Evolutionary conservation across 805 yeast genomes (phyloP).

Genomic region (Torulaspora microellipsoides): DNA sequence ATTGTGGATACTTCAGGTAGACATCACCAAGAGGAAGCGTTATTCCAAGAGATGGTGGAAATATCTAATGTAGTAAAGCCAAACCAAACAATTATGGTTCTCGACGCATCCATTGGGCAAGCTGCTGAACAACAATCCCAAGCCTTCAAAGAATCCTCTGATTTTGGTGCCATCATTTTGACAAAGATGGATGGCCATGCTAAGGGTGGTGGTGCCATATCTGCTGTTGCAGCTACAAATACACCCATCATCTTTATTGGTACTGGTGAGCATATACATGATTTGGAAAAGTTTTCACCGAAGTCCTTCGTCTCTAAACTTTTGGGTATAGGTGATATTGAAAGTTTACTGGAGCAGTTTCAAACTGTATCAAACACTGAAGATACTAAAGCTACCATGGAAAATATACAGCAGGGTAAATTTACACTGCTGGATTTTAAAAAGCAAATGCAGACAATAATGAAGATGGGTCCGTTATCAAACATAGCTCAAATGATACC

Average conservation of each 20-base stretch:
- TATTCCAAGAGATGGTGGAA: conserved; percentile 92
- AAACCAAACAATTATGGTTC: conserved; percentile 94
- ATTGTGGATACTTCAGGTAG: conserved; percentile 98
- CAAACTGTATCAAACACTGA: conserved; percentile 65
- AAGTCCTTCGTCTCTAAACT: conserved; percentile 84
- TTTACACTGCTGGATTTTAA: conserved; percentile 89
- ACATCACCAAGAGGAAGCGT: conserved; percentile 88
- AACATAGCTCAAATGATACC: conserved; percentile 96
- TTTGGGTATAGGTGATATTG: conserved; percentile 93
- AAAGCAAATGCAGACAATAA: conserved; percentile 88
- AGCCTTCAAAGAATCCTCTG: conserved; percentile 89
- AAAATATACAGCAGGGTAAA: conserved; percentile 90
- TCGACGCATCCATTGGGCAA: conserved; percentile 97
- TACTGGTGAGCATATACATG: conserved; percentile 96
- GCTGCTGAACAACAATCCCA: conserved; percentile 94
- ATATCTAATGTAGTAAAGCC: conserved; percentile 84
- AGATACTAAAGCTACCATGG: conserved; percentile 85
- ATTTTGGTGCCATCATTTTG: conserved; percentile 90
- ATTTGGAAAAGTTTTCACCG: conserved; percentile 87
- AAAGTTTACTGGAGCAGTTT: conserved; percentile 90
- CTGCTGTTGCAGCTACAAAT: conserved; percentile 95
- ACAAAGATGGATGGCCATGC: conserved; percentile 99
- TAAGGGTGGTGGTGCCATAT: conserved; percentile 98
- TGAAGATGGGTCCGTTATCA: conserved; percentile 95
- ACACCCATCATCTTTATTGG: conserved; percentile 96